phyloP scores from a whole-genome alignment of 305 asterid species.

The Plantago lanceolata region DNA sequence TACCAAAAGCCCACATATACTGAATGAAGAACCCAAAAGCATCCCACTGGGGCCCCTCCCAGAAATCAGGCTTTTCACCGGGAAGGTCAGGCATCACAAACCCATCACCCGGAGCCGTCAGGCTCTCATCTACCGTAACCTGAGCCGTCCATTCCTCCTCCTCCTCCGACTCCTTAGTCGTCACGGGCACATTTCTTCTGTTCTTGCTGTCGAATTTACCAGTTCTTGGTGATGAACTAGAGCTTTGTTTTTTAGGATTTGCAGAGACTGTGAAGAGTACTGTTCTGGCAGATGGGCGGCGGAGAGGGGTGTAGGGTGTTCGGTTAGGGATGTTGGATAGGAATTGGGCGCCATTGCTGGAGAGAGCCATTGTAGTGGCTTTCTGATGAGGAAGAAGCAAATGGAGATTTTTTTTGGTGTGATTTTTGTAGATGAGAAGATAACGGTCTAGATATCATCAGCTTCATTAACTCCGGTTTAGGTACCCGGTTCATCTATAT shows the following conservation, averaged over 20 bases:
- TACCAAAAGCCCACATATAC: constrained; percentile 91
- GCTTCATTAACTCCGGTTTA: background rate
- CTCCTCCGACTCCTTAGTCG: constrained; percentile 36
- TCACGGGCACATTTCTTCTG: constrained; percentile 39
- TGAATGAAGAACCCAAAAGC: constrained; percentile 77
- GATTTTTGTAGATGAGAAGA: constrained; percentile 5
- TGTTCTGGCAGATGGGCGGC: constrained; percentile 34
- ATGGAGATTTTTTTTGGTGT: constrained; percentile 1
- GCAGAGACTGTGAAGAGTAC: constrained; percentile 50
- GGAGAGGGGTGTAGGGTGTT: constrained; percentile 32
- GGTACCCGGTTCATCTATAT: background rate
- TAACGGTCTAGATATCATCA: background rate
- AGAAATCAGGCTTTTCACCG: constrained; percentile 59
- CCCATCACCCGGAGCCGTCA: constrained; percentile 45
- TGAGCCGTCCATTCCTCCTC: constrained; percentile 22
- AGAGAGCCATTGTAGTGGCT: constrained; percentile 50
- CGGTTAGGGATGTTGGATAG: constrained; percentile 36
- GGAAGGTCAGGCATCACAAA: constrained; percentile 73
- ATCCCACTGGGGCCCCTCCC: constrained; percentile 94
- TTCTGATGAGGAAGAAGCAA: constrained; percentile 1
- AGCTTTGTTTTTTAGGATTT: constrained; percentile 46
- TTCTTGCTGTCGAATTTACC: constrained; percentile 79
- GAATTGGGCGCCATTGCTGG: constrained; percentile 43
- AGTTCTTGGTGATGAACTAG: constrained; percentile 43
- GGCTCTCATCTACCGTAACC: constrained; percentile 17